A percentile compares a stretch with the other conserved stretches of the same genome.
phyloP scores from a whole-genome alignment of 2,329 filamentous ascomycete species.

The Claviceps africana region DNA sequence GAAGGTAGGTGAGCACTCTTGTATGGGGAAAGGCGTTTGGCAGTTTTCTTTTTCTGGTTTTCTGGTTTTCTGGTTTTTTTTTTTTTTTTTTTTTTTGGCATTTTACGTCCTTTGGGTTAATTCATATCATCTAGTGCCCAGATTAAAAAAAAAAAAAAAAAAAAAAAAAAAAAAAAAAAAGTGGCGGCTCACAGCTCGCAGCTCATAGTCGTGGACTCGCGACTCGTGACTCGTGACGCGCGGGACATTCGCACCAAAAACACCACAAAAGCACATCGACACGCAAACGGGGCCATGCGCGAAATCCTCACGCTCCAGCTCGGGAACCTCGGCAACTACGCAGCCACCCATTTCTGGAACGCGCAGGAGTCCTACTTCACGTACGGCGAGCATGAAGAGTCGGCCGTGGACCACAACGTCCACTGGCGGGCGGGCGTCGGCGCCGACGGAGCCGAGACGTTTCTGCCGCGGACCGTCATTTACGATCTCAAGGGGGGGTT shows the following conservation, averaged over 20 bases:
- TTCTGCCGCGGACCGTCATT: slow-evolving; percentile 77
- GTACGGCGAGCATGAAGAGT: slow-evolving; percentile 41
- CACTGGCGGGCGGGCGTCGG: slow-evolving; percentile 78
- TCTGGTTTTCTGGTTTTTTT: no score
- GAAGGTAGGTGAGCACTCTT: no score
- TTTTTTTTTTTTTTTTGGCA: no score
- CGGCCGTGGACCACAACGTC: slow-evolving; percentile 40
- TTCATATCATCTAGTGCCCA: neutral
- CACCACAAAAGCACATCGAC: neutral
- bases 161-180: neutral
- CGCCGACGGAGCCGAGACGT: slow-evolving; percentile 77
- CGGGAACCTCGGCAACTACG: slow-evolving; percentile 82
- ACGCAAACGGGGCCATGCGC: slow-evolving; percentile 47
- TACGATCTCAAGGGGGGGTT: slow-evolving; percentile 94
- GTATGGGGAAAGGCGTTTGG: no score
- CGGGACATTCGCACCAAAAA: no score
- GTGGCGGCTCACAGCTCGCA: neutral
- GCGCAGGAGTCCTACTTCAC: slow-evolving; percentile 97
- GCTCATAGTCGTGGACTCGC: neutral
- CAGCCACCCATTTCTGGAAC: slow-evolving; percentile 97
- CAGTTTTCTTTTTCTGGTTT: no score
- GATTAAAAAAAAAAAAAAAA: neutral
- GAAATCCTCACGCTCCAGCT: slow-evolving; percentile 92
- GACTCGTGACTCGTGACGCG: neutral
- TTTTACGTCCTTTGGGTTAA: neutral